Evolutionary conservation across 75 land plant species (phyloP), one percentile per base, ranked within the genome.

Genomic region (Selaginella moellendorffii): DNA sequence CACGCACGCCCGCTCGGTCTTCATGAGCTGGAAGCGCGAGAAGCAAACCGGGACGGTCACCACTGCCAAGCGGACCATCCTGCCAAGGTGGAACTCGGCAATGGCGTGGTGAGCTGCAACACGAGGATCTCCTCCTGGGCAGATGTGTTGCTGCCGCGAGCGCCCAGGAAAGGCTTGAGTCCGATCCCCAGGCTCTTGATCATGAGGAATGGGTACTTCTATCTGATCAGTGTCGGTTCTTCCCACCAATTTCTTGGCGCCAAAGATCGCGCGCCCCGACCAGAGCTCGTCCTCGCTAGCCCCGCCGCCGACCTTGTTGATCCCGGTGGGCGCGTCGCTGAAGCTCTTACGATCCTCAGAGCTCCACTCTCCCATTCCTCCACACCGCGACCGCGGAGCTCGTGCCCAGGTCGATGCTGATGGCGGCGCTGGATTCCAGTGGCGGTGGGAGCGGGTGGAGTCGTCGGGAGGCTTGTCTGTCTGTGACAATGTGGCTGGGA

Each of bases 41-140:
- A 86, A 83, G 21, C 80, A 80, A 28, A 81, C 86, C n/a, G 90
- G 90, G 60, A 83, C 63, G 0, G 86, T 81, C 21, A 86, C 53
- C 17, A 86, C 86, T 46, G 74, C 86, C 62, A 71, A 70, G 66
- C 81, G 66, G 2, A 83, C 70, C 0, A 71, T 62, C 0, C 76
- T 71, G 26, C 73, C 73, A 23, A 86, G 61, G 12, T 62, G 74
- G 22, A 27, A 61, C 71, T 86, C 90, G 1, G 76, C 90, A 83
- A 86, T 78, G 9, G 72, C 71, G 61, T 77, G 68, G 30, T 76
- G 0, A 86, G 63, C 28, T 78, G 76, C 28, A 83, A 65, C 5
- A 81, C 83, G 0, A 86, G 74, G 0, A 83, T 83, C 62, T 81
- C 83, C 51, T 86, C 86, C 24, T 81, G 82, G 1, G 74, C 81